These are phyloP conservation scores for Starmerella cellae DNA, from an alignment of 805 yeast genomes.

Conservation along the genomic window DNA sequence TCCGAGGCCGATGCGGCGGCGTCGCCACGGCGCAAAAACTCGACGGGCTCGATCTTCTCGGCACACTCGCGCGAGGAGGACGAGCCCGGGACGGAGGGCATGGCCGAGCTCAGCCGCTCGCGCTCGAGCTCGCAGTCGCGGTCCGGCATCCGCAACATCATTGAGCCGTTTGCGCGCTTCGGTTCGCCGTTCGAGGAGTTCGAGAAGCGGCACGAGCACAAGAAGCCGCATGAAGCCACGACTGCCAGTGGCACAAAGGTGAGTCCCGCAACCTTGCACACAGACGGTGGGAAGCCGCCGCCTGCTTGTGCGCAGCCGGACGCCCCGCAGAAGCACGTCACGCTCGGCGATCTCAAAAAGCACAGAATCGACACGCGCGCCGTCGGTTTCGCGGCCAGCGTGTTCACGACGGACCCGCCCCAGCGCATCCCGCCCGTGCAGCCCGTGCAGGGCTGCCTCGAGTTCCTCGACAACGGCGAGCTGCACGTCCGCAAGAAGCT, in stretches of 20 bases:
- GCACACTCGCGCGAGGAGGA: background rate
- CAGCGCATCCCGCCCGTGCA: constrained; percentile 83
- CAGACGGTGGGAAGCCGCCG: background rate
- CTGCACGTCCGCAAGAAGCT: constrained; percentile 11
- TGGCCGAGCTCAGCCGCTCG: background rate
- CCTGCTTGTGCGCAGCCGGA: background rate
- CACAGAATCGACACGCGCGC: constrained; percentile 11
- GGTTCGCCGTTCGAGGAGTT: background rate
- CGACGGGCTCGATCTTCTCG: constrained; percentile 2
- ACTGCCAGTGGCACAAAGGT: background rate
- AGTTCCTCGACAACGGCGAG: constrained; percentile 24
- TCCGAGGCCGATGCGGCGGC: background rate
- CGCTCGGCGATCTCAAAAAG: constrained; percentile 8
- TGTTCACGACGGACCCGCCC: constrained; percentile 69
- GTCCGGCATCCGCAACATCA: background rate
- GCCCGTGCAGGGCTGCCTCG: constrained; percentile 69
- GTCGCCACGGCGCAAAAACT: constrained; percentile 4
- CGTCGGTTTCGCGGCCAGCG: constrained; percentile 54
- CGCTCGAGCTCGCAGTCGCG: background rate
- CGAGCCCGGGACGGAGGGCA: background rate
- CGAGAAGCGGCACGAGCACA: background rate
- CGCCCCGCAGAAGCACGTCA: background rate
- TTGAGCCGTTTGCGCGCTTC: background rate
- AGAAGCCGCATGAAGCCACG: background rate
- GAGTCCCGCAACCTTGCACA: background rate